These are phyloP conservation scores for Prosopis cineraria DNA, from an alignment of 306 rosid genomes.

Conservation along the genomic window DNA sequence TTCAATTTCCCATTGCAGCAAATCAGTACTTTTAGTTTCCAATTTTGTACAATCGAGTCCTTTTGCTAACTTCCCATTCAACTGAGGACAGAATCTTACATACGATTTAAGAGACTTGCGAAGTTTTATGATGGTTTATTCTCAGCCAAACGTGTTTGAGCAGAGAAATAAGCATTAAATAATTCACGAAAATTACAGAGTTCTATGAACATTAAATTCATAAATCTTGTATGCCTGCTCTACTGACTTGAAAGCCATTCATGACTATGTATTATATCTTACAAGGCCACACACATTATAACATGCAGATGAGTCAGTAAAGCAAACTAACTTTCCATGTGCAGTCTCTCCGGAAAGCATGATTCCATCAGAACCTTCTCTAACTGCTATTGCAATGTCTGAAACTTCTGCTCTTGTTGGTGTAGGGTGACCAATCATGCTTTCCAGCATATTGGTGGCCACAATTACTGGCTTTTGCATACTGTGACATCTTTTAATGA, in stretches of 20 bases:
- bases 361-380: slow-evolving; percentile 94
- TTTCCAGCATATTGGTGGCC: slow-evolving; percentile 98
- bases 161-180: background rate
- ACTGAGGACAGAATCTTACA: background rate
- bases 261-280: slow-evolving; percentile 4
- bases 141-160: background rate
- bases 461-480: slow-evolving; percentile 96
- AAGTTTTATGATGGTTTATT: background rate
- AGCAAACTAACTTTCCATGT: slow-evolving; percentile 85
- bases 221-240: background rate
- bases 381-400: slow-evolving; percentile 93
- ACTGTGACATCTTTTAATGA: slow-evolving; percentile 73
- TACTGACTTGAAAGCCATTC: slow-evolving; percentile 5
- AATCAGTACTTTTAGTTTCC: background rate
- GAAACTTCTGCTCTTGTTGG: slow-evolving; percentile 99
- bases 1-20: background rate
- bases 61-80: background rate
- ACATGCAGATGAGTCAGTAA: slow-evolving; percentile 17
- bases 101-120: background rate
- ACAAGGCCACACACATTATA: background rate
- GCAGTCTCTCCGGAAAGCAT: slow-evolving; percentile 99
- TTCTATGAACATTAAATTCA: background rate
- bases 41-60: background rate
- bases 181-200: background rate
- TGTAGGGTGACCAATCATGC: slow-evolving; percentile 96